phyloP scores from a whole-genome alignment of 352 stramenopile species.

The Phytophthora rubi region DNA sequence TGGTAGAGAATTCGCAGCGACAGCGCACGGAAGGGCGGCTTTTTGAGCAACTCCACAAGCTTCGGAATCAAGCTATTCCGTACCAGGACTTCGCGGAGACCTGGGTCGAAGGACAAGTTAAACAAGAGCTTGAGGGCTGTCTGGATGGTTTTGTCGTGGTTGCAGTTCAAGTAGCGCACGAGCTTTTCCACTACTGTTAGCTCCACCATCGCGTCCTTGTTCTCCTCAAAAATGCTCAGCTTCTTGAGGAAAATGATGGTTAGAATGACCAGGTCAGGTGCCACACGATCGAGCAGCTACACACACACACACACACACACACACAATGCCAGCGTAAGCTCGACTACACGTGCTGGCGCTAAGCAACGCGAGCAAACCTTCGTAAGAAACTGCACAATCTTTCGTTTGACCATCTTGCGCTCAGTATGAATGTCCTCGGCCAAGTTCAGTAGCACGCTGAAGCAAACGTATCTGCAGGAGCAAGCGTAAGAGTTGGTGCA shows the following conservation, averaged over 20 bases:
- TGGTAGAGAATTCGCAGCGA: slow-evolving; percentile 95
- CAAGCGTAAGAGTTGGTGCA: slow-evolving; percentile 7
- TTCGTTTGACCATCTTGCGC: slow-evolving; percentile 96
- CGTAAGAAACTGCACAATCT: slow-evolving; percentile 82
- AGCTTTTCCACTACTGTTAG: slow-evolving; percentile 79
- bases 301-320: slow-evolving; percentile 6
- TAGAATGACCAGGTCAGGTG: slow-evolving; percentile 90
- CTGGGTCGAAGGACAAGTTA: slow-evolving; percentile 95
- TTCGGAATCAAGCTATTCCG: slow-evolving; percentile 91
- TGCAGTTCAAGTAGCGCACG: slow-evolving; percentile 81
- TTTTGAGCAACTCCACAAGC: slow-evolving; percentile 94
- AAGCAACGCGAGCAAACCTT: slow-evolving; percentile 46
- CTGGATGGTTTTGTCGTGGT: slow-evolving; percentile 87
- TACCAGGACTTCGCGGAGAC: slow-evolving; percentile 85
- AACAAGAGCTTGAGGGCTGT: slow-evolving; percentile 91
- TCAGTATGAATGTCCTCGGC: slow-evolving; percentile 94
- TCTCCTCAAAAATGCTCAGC: slow-evolving; percentile 95
- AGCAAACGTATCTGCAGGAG: slow-evolving; percentile 75
- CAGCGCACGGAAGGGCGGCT: slow-evolving; percentile 87
- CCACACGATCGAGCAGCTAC: slow-evolving; percentile 88
- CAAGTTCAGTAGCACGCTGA: slow-evolving; percentile 95
- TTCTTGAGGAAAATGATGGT: slow-evolving; percentile 94
- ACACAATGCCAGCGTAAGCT: slow-evolving; percentile 2
- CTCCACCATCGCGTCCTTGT: slow-evolving; percentile 93
- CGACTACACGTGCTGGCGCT: not conserved